Evolutionary conservation across 2,329 filamentous ascomycete species (phyloP).

Genomic region (Clarireedia paspali): DNA sequence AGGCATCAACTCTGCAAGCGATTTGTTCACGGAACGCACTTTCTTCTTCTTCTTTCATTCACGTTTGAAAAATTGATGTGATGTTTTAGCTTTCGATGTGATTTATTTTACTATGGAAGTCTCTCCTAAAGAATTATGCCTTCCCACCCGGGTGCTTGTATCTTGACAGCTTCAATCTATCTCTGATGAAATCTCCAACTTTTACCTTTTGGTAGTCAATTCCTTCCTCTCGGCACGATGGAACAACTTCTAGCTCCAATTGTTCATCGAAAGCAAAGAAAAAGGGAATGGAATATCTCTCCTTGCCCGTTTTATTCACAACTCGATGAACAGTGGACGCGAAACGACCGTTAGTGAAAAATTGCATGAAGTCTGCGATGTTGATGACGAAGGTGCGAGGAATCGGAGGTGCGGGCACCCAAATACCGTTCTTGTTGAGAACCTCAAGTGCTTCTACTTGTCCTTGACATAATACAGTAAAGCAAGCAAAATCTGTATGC

Average conservation of each 20-base stretch:
- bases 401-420: not conserved
- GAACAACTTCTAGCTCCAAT: not conserved
- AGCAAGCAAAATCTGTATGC: not conserved
- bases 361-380: conserved; percentile 15
- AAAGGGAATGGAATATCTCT: not conserved
- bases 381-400: not conserved
- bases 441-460: not conserved
- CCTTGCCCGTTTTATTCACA: conserved; percentile 13
- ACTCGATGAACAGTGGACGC: conserved; percentile 16
- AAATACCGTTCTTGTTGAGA: not conserved
- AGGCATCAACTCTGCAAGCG: no score
- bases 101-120: no score
- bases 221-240: not conserved
- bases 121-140: not conserved
- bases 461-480: not conserved
- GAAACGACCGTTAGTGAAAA: conserved; percentile 13
- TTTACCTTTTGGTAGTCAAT: not conserved
- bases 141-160: not conserved
- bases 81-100: not conserved
- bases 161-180: not conserved
- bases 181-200: not conserved
- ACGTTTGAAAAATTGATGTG: not conserved
- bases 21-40: no score
- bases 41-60: not conserved
- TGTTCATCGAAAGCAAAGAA: not conserved